These are phyloP conservation scores for Vicia villosa DNA, from an alignment of 306 rosid genomes.

Conservation along the genomic window DNA sequence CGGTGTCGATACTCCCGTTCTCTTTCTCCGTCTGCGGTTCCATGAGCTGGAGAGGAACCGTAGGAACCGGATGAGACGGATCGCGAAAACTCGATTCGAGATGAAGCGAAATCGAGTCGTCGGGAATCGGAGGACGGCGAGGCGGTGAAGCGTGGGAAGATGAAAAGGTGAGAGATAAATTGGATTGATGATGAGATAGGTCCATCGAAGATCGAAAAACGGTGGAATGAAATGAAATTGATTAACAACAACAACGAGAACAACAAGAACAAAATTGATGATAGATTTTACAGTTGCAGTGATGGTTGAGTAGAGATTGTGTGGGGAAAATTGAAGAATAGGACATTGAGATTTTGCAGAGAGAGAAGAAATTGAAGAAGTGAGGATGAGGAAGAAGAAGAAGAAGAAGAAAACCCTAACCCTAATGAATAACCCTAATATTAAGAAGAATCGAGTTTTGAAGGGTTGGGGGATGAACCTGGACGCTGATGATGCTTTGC, in stretches of 20 bases:
- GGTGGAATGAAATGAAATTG: not conserved
- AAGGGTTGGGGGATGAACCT: conserved; percentile 41
- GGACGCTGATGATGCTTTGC: conserved; percentile 33
- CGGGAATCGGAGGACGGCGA: conserved; percentile 52
- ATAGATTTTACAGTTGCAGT: conserved; percentile 15
- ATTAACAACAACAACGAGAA: conserved; percentile 23
- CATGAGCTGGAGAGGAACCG: conserved; percentile 72
- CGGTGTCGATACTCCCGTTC: conserved; percentile 8
- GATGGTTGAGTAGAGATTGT: conserved; percentile 7
- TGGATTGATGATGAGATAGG: conserved; percentile 61
- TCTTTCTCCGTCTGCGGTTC: conserved; percentile 55
- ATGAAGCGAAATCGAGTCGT: conserved; percentile 70
- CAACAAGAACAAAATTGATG: conserved; percentile 18
- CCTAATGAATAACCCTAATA: conserved; percentile 8
- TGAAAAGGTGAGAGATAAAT: conserved; percentile 62
- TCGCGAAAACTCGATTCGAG: conserved; percentile 66
- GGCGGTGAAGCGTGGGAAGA: conserved; percentile 70
- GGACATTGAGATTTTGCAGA: conserved; percentile 39
- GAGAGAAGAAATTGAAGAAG: not conserved
- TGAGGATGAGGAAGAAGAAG: not conserved
- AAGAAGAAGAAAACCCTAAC: conserved; percentile 40
- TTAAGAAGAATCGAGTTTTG: not conserved
- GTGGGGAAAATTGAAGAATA: not conserved
- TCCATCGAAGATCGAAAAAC: conserved; percentile 56
- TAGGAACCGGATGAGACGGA: conserved; percentile 44